Evolutionary conservation across 2,329 filamentous ascomycete genomes (phyloP).

Genomic region (Hypoxylon sp.): DNA sequence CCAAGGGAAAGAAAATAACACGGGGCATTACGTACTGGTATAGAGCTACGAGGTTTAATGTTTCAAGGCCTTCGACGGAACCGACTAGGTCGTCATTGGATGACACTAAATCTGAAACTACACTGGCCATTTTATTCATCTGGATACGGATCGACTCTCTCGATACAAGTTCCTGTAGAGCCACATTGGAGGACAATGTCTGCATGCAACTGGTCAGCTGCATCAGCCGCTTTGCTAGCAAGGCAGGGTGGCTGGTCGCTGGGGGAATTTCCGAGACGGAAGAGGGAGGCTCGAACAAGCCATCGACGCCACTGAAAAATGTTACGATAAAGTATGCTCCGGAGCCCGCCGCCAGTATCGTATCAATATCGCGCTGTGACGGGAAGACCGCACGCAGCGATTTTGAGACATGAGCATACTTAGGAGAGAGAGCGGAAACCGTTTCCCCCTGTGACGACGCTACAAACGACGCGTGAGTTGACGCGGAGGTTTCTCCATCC

Average conservation of each 20-base stretch:
- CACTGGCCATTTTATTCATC: slow-evolving; percentile 55
- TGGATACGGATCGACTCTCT: slow-evolving; percentile 46
- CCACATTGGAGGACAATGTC: slow-evolving; percentile 57
- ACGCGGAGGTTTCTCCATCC: slow-evolving; percentile 38
- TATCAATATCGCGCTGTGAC: slow-evolving; percentile 54
- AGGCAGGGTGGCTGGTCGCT: slow-evolving; percentile 60
- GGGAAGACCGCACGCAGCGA: slow-evolving; percentile 56
- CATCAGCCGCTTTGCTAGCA: slow-evolving; percentile 64
- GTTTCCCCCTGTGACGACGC: slow-evolving; percentile 41
- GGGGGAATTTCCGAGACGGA: slow-evolving; percentile 53
- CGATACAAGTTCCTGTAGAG: slow-evolving; percentile 50
- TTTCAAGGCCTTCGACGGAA: slow-evolving; percentile 68
- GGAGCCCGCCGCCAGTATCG: slow-evolving; percentile 50
- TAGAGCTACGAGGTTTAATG: slow-evolving; percentile 63
- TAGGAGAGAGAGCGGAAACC: slow-evolving; percentile 44
- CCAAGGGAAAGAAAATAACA: neutral
- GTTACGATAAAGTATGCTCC: slow-evolving; percentile 52
- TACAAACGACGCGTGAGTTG: slow-evolving; percentile 33
- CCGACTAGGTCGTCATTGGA: slow-evolving; percentile 67
- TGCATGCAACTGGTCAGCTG: slow-evolving; percentile 61
- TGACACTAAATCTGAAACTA: slow-evolving; percentile 60
- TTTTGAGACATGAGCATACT: slow-evolving; percentile 55
- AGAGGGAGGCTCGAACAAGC: slow-evolving; percentile 45
- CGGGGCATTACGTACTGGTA: slow-evolving; percentile 56
- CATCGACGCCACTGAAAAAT: slow-evolving; percentile 54